Base-by-base conservation (phyloP, 192 early-diverging fungal species). In the Jimgerdemannia flammicorona region DNA sequence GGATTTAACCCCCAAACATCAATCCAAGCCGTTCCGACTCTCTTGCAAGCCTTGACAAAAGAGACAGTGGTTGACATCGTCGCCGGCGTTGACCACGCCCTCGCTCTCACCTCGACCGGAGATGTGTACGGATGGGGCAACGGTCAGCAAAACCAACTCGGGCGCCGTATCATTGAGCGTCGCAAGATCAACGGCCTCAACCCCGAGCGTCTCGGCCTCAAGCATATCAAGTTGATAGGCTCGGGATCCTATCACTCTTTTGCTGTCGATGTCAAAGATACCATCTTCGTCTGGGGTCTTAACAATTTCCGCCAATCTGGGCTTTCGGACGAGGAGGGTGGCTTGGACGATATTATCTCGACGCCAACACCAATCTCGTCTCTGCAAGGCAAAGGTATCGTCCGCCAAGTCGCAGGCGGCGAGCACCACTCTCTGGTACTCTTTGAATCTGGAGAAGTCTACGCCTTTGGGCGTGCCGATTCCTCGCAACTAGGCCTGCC, bases 221-320 rank as follows among this genome's bases (percentile, higher is more conserved):
- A 85, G 43, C 79, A 86, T 54, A 88, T 97, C 71, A 74, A 73
- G 6, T 78, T 78, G 43, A 92, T 95, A 29, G 94, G 88, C 19
- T 91, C 90, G 40, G 96, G 95, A 19, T 87, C 91, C 8, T 94
- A 96, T 81, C 91, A 95, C 79, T 93, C 93, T 4, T 96, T 96
- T 78, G 88, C 93, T 3, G 87, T 97, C 7, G 88, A 90, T 71
- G 84, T 86, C 7, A 81, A 87, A 29, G 88, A 90, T 69, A 78
- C 86, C 14, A 81, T 96, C 14, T 95, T 86, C 74, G 86, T 89
- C 9, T 96, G 94, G 90, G 97, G 97, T 18, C 84, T 96, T 68
- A 99, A 99, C 80, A 96, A 96, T 73, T 93, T 92, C 77, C 89
- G 88, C 65, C 97, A 99, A 83, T 91, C 95, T 72, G 95, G 95